Evolutionary conservation across 352 stramenopile genomes (phyloP).

Genomic region (Globisporangium paddicum): DNA sequence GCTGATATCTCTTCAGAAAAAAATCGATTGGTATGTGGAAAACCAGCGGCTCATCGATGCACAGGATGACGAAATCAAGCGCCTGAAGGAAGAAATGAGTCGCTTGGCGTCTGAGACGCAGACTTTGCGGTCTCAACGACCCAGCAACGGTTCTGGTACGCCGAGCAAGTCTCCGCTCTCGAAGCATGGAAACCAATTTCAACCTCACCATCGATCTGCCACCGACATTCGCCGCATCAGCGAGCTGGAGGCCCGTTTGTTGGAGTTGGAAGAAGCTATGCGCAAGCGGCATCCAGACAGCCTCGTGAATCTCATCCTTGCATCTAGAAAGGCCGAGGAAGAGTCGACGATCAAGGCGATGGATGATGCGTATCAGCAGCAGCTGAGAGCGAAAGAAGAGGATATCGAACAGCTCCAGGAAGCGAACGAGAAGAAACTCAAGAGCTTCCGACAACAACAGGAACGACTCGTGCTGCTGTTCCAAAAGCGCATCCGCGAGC

Average conservation of each 20-base stretch:
- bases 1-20: conserved; percentile 60
- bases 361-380: conserved; percentile 26
- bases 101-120: conserved; percentile 13
- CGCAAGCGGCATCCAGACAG: conserved; percentile 71
- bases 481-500: conserved; percentile 51
- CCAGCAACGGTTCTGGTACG: background rate
- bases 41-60: conserved; percentile 79
- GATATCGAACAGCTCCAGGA: conserved; percentile 52
- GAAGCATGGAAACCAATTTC: background rate
- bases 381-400: conserved; percentile 33
- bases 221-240: conserved; percentile 72
- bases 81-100: conserved; percentile 21
- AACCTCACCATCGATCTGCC: conserved; percentile 22
- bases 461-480: conserved; percentile 73
- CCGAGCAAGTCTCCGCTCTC: background rate
- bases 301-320: conserved; percentile 72
- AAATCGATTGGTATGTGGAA: conserved; percentile 82
- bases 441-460: conserved; percentile 74
- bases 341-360: conserved; percentile 45
- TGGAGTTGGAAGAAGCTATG: conserved; percentile 77
- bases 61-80: conserved; percentile 58
- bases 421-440: conserved; percentile 49
- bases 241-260: conserved; percentile 57
- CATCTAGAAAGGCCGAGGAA: conserved; percentile 59
- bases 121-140: background rate